These are phyloP conservation scores for Phlebiopsis flavidoalba DNA, from an alignment of 768 basidiomycete species.

Conservation along the genomic window DNA sequence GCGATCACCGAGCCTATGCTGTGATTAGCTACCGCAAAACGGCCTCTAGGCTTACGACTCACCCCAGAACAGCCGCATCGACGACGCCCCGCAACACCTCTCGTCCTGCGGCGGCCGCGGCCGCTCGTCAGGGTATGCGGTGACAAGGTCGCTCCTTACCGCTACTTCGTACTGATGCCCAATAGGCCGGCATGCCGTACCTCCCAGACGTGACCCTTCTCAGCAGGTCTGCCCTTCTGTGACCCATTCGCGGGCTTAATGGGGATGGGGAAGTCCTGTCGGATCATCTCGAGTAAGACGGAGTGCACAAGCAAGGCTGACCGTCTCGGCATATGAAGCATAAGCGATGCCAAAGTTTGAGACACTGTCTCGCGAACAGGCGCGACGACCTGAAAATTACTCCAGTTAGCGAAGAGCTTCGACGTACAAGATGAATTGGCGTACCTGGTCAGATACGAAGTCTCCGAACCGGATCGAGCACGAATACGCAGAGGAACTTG, in stretches of 20 bases:
- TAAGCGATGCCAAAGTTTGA: conserved; percentile 85
- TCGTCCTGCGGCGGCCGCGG: conserved; percentile 34
- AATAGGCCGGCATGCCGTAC: conserved; percentile 96
- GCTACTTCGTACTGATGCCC: conserved; percentile 97
- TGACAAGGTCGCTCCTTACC: conserved; percentile 81
- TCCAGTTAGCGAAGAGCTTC: not conserved
- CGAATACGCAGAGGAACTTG: conserved; percentile 83
- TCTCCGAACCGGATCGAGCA: conserved; percentile 98
- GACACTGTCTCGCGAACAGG: conserved; percentile 96
- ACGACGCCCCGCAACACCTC: conserved; percentile 77
- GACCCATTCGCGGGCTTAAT: conserved; percentile 25
- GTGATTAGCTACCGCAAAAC: conserved; percentile 1
- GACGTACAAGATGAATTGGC: conserved; percentile 7
- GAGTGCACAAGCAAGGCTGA: conserved; percentile 78
- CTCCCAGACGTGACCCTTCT: conserved; percentile 84
- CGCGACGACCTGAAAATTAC: conserved; percentile 67
- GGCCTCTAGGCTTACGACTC: conserved; percentile 20
- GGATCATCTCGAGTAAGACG: conserved; percentile 88
- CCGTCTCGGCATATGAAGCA: conserved; percentile 82
- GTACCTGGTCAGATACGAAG: conserved; percentile 87
- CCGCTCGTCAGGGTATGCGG: conserved; percentile 26
- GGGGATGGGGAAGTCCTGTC: conserved; percentile 68
- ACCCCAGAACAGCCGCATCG: conserved; percentile 90
- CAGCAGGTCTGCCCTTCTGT: conserved; percentile 20
- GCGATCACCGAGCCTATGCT: conserved; percentile 73